Conservation (phyloP, 345 rosid genomes). For the Eucalyptus regnans region DNA sequence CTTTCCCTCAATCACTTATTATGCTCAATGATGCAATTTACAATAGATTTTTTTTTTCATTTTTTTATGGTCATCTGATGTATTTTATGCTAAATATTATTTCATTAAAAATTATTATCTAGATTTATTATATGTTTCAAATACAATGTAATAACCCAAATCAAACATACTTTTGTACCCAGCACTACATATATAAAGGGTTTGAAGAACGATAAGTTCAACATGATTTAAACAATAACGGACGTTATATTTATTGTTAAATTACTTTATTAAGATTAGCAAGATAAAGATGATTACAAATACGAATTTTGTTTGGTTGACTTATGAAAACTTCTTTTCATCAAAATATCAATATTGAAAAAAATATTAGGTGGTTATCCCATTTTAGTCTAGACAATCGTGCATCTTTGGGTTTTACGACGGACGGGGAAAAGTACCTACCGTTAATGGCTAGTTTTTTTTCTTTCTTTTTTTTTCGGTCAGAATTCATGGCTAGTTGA, state of each 20-base stretch:
- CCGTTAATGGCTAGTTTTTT: neutral
- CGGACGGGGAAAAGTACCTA: neutral
- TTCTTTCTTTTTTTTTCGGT: too few species aligned
- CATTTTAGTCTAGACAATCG: neutral
- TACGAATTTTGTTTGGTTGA: neutral
- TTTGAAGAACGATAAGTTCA: neutral
- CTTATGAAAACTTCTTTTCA: neutral
- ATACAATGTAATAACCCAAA: neutral
- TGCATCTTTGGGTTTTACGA: neutral
- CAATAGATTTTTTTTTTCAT: rapidly evolving
- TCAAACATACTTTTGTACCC: neutral
- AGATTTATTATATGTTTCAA: neutral
- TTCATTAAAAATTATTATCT: neutral
- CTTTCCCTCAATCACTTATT: neutral
- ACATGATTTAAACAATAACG: neutral
- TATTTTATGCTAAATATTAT: neutral
- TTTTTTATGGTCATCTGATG: neutral
- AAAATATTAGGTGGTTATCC: neutral
- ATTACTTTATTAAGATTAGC: neutral
- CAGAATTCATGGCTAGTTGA: neutral
- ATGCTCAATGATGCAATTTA: neutral
- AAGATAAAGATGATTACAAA: neutral
- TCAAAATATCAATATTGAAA: neutral
- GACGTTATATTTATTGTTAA: neutral
- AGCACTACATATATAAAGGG: neutral